A percentile compares a stretch with the other conserved stretches of the same genome.
Evolutionary conservation across 1,139 yeast species (phyloP).

Genomic region (Diutina rugosa): DNA sequence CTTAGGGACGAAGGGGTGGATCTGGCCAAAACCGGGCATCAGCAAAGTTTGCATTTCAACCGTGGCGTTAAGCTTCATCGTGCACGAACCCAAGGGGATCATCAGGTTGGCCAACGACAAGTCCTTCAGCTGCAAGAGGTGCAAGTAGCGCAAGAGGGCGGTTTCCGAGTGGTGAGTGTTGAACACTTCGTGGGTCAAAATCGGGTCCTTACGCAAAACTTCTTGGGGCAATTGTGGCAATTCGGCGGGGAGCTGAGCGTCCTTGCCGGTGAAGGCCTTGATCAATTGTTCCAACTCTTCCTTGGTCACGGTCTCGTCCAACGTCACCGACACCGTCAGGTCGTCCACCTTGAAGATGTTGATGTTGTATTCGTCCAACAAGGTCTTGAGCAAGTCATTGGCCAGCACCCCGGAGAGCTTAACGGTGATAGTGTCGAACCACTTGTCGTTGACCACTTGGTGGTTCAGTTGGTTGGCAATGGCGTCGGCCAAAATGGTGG

Average conservation of each 20-base stretch:
- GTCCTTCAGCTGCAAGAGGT: slow-evolving; percentile 76
- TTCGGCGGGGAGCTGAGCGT: slow-evolving; percentile 10
- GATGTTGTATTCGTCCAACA: slow-evolving; percentile 51
- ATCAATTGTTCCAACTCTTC: slow-evolving; percentile 49
- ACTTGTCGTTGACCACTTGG: slow-evolving; percentile 41
- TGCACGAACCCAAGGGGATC: slow-evolving; percentile 96
- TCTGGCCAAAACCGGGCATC: slow-evolving; percentile 80
- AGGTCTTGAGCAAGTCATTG: slow-evolving; percentile 41
- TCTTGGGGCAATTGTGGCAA: slow-evolving; percentile 43
- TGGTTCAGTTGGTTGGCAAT: slow-evolving; percentile 28
- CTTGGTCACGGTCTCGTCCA: slow-evolving; percentile 75
- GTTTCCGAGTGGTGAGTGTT: slow-evolving; percentile 88
- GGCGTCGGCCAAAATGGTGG: slow-evolving; percentile 55
- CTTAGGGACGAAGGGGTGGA: slow-evolving; percentile 88
- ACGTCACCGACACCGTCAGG: slow-evolving; percentile 52
- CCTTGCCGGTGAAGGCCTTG: slow-evolving; percentile 38
- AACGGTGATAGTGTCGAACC: slow-evolving; percentile 85
- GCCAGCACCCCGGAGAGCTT: slow-evolving; percentile 38
- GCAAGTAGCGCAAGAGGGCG: slow-evolving; percentile 82
- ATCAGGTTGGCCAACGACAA: slow-evolving; percentile 88
- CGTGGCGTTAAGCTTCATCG: slow-evolving; percentile 93
- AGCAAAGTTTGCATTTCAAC: slow-evolving; percentile 91
- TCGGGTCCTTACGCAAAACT: slow-evolving; percentile 46
- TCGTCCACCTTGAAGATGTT: slow-evolving; percentile 64
- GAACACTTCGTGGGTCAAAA: slow-evolving; percentile 68